These are phyloP conservation scores for Ceratobasidium sp. DNA, from an alignment of 1,284 basidiomycete genomes.

Conservation along the genomic window DNA sequence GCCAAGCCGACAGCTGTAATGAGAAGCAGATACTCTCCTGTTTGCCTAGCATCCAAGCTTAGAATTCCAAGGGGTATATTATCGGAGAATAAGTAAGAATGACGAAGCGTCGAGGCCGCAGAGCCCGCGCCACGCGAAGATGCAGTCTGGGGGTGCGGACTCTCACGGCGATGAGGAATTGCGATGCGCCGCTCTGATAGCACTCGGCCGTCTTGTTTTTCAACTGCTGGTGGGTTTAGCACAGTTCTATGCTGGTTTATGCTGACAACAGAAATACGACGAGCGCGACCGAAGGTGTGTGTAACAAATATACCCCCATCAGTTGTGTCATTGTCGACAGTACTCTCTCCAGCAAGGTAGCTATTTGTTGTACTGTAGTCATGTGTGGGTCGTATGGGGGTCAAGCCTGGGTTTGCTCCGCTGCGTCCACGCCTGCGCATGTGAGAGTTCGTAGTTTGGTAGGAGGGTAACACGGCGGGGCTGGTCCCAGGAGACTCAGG, in stretches of 20 bases:
- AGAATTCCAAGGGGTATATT: constrained; percentile 10
- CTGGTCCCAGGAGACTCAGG: background rate
- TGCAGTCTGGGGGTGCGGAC: constrained; percentile 16
- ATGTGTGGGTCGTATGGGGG: constrained; percentile 20
- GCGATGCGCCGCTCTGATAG: background rate
- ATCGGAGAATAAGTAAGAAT: background rate
- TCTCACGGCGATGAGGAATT: constrained; percentile 26
- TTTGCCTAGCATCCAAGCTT: constrained; percentile 64
- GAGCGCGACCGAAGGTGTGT: background rate
- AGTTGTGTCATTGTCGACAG: constrained; percentile 38
- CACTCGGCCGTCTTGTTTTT: constrained; percentile 17
- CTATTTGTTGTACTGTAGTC: constrained; percentile 36
- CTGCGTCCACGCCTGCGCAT: constrained; percentile 23
- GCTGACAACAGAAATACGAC: background rate
- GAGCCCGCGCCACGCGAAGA: constrained; percentile 7
- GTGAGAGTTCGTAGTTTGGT: constrained; percentile 4
- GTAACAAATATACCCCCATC: constrained; percentile 15
- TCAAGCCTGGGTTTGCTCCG: background rate
- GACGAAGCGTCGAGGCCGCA: background rate
- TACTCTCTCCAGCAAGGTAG: constrained; percentile 37
- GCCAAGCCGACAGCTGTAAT: constrained; percentile 64
- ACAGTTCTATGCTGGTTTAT: background rate
- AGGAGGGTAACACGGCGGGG: background rate
- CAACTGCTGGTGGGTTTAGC: background rate
- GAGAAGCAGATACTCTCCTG: constrained; percentile 66